A percentile compares a stretch with the other conserved stretches of the same genome.
These are phyloP conservation scores for Buddleja alternifolia DNA, from an alignment of 257 asterid species.

Conservation along the genomic window DNA sequence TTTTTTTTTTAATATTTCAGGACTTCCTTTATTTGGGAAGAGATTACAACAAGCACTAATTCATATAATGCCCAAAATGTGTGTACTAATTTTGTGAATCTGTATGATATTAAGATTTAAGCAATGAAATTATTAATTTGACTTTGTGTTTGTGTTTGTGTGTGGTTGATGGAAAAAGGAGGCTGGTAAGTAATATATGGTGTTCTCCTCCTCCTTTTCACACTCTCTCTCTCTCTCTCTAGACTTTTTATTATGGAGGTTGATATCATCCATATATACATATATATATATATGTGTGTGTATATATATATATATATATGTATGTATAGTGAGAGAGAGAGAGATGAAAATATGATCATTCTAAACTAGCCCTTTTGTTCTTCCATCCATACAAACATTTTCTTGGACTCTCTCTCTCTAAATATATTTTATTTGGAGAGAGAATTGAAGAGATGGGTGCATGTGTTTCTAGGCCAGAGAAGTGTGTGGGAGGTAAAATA, in stretches of 20 bases:
- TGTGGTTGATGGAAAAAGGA: slow-evolving; percentile 4
- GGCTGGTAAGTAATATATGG: slow-evolving; percentile 29
- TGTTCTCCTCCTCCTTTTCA: slow-evolving; percentile 32
- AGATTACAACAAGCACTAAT: too few species aligned
- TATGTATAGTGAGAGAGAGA: too few species aligned
- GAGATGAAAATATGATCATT: neutral
- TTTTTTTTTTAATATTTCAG: too few species aligned
- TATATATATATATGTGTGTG: too few species aligned
- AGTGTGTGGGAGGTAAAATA: slow-evolving; percentile 46
- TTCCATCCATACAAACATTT: neutral
- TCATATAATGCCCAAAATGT: neutral
- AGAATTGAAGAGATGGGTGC: slow-evolving; percentile 52
- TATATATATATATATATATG: too few species aligned
- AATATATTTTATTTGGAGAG: neutral
- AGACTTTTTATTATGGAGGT: neutral
- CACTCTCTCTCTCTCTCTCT: slow-evolving; percentile 37
- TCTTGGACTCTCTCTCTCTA: neutral
- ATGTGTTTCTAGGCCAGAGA: slow-evolving; percentile 55
- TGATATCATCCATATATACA: too few species aligned
- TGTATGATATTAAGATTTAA: too few species aligned
- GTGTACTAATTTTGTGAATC: slow-evolving; percentile 31
- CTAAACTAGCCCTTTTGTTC: neutral
- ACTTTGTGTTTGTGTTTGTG: too few species aligned
- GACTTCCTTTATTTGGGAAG: too few species aligned
- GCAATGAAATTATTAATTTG: too few species aligned